Base-by-base conservation (phyloP, 345 rosid species). In the Luvunga scandens region DNA sequence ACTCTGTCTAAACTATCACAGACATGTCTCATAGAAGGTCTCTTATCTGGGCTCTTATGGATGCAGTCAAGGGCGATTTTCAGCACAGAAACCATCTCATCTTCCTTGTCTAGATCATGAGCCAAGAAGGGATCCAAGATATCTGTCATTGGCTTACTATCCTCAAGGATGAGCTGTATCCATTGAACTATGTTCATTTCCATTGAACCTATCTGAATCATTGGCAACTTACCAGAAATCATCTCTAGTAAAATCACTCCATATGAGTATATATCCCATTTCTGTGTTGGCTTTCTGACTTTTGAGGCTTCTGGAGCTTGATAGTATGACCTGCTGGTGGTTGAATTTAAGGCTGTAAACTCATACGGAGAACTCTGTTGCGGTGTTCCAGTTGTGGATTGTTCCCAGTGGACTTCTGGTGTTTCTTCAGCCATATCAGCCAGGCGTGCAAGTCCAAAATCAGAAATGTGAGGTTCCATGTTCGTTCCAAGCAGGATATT, bases 231-330 rank as follows among this genome's bases (percentile, higher is more conserved):
- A 8, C 97, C 98, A 0, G 97, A 88, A 69, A 92, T 80, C 85
- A 91, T 80, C 82, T 96, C 99, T 14, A 94, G 90, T 64, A 94
- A 71, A 7, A 91, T 85, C 84, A 94, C 87, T 72, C 99, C 98
- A n/a, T 81, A 96, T 13, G 98, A 92, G 88, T 92, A 91, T 53
- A 96, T 86, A 80, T 96, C 99, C 97, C 99, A 92, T 80, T 94
- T 96, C 85, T 96, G 98, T 22, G 99, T 91, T 70, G 98, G 97
- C 87, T 90, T 94, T 27, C 85, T 81, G 39, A 71, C 80, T 77
- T 85, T 93, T 7, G 80, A 79, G 27, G 89, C 91, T 87, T 96
- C 97, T 6, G 98, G 97, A 73, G 97, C 92, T 79, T 89, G 97
- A 80, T 94, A 90, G 71, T 88, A 82, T 9, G 82, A 79, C 69